Evolutionary conservation across 1,284 basidiomycete genomes (phyloP).

Genomic region (Takashimella tepidaria): DNA sequence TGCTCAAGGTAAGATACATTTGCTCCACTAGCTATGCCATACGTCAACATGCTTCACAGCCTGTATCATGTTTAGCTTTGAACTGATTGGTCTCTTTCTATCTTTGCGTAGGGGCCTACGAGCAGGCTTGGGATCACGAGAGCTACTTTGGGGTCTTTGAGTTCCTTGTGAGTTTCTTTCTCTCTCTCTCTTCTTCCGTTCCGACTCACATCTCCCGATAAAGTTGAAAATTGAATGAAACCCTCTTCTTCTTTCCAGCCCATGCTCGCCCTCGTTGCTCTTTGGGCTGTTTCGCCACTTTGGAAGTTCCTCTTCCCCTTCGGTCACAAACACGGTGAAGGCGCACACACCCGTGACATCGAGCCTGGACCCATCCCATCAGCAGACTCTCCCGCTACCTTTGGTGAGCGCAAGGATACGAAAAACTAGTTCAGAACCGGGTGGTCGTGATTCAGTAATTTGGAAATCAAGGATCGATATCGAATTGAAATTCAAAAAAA

Average conservation of each 20-base stretch:
- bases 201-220: no score
- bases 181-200: neutral
- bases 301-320: conserved; percentile 28
- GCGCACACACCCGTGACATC: conserved; percentile 15
- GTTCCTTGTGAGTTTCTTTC: conserved; percentile 15
- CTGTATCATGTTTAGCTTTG: no score
- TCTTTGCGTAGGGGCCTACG: conserved; percentile 19
- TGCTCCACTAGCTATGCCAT: neutral
- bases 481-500: no score
- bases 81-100: neutral
- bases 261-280: conserved; percentile 22
- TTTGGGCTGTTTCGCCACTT: conserved; percentile 29
- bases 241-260: conserved; percentile 15
- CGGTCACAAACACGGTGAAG: conserved; percentile 20
- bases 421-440: no score
- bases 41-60: no score
- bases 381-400: neutral
- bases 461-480: no score
- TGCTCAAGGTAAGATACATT: conserved; percentile 23
- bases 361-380: neutral
- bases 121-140: conserved; percentile 23
- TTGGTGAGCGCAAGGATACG: neutral
- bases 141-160: conserved; percentile 29
- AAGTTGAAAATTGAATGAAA: no score
- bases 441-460: no score